Base-by-base conservation (phyloP, 1,284 basidiomycete genomes). In the Ganoderma meredithae region DNA sequence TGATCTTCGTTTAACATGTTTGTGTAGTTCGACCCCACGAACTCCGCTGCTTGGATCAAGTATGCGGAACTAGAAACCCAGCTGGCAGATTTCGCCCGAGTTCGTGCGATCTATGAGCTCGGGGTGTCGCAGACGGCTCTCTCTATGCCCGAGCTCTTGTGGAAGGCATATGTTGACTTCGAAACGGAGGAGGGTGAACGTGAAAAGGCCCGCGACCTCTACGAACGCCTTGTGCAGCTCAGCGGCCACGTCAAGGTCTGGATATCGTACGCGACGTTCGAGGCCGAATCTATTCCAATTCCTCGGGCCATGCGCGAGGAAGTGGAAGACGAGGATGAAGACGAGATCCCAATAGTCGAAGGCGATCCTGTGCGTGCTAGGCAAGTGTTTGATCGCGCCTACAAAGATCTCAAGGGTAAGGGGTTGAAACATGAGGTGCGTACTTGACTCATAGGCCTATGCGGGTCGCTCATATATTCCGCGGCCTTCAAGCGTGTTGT, bases 141-240 rank as follows among this genome's bases (percentile, higher is more conserved):
- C 52, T 96, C 98, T 67, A 99, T 99, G 96, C 98, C 98, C 2
- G 98, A 99, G 80, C 86, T 98, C 13, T 86, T 98, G n/a, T 97
- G 96, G 96, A 97, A 96, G 78, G 95, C 95, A 4, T 99, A 96
- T 81, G 96, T 99, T 82, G 97, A 99, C 81, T 96, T 96, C 74
- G 96, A 97, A 80, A 93, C 95, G 73, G 95, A 97, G 72, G 96
- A 98, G 79, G 94, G 96, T 72, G 96, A 99, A 76, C 90, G 96
- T 67, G 94, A 94, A 71, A 87, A 89, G 43, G 93, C 95, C 1
- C 86, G 97, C 39, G 85, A 86, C n/a, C 79, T 99, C 64, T 99
- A 98, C 80, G 96, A 99, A 82, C 88, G 96, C 33, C 86, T 99
- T 22, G 84, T 98, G 62, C 84, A 88, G 58, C 85, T 94, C 65